Conservation (phyloP, 2,329 filamentous ascomycete genomes). For the Ophiocordyceps unilateralis region DNA sequence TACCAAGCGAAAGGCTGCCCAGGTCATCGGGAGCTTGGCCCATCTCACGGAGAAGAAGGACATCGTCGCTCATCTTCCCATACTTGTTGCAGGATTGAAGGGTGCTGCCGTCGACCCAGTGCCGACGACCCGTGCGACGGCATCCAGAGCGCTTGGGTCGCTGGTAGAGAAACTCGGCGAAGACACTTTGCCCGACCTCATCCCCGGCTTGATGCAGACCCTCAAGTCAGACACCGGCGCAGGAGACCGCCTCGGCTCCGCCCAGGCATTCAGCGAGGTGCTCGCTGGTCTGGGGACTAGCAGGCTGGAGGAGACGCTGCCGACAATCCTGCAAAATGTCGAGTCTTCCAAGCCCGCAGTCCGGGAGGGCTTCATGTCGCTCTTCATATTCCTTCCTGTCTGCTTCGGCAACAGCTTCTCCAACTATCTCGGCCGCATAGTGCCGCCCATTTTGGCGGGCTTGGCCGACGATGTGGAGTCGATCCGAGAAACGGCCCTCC, state of each 20-base stretch:
- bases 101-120: conserved; percentile 86
- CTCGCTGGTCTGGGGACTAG: conserved; percentile 85
- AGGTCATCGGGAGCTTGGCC: conserved; percentile 94
- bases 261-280: conserved; percentile 90
- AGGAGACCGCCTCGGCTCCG: conserved; percentile 87
- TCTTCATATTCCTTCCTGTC: conserved; percentile 97
- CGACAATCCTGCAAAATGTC: conserved; percentile 91
- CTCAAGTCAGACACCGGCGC: conserved; percentile 95
- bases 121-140: conserved; percentile 87
- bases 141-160: conserved; percentile 86
- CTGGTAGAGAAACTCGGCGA: conserved; percentile 97
- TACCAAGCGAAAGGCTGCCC: conserved; percentile 89
- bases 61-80: conserved; percentile 74
- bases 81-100: conserved; percentile 80
- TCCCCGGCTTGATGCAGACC: conserved; percentile 92
- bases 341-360: conserved; percentile 79
- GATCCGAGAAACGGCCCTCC: conserved; percentile 89
- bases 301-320: conserved; percentile 85
- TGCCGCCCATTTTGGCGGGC: conserved; percentile 84
- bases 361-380: conserved; percentile 96
- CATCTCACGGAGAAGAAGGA: conserved; percentile 96
- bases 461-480: conserved; percentile 92
- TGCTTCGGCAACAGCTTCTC: conserved; percentile 98
- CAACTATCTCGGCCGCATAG: conserved; percentile 86
- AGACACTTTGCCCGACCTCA: conserved; percentile 89